A percentile compares a stretch with the other conserved stretches of the same genome.
These are phyloP conservation scores for Coniella lustricola DNA, from an alignment of 2,329 filamentous ascomycete genomes.

Conservation along the genomic window DNA sequence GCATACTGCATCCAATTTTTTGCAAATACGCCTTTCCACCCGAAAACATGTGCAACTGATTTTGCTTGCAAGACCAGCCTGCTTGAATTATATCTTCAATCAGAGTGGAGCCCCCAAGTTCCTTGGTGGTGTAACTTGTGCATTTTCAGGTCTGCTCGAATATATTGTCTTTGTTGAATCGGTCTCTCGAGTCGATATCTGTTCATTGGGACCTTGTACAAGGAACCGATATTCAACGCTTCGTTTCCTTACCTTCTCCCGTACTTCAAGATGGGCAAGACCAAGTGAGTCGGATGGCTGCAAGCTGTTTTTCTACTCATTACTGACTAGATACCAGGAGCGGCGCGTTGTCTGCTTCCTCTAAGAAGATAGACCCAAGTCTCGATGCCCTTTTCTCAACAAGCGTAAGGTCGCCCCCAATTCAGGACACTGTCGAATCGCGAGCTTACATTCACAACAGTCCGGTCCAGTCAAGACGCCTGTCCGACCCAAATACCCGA, in stretches of 20 bases:
- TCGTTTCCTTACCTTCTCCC: background rate
- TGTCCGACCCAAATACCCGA: conserved; percentile 37
- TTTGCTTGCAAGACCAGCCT: background rate
- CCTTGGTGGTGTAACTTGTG: background rate
- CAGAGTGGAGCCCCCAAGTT: background rate
- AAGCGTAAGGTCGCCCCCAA: conserved; percentile 50
- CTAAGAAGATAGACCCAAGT: conserved; percentile 58
- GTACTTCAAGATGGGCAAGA: conserved; percentile 8
- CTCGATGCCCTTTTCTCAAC: conserved; percentile 64
- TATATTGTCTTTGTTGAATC: too few species aligned
- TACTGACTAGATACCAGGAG: conserved; percentile 25
- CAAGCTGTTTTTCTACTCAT: background rate
- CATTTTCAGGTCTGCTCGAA: background rate
- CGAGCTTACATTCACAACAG: conserved; percentile 25
- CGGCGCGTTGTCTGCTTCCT: conserved; percentile 34
- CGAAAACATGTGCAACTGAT: background rate
- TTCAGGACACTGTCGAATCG: background rate
- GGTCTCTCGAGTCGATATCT: too few species aligned
- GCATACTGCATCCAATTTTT: background rate
- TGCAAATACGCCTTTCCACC: background rate
- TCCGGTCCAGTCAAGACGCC: conserved; percentile 44
- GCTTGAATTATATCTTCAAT: background rate
- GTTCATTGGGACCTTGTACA: background rate
- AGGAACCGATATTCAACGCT: background rate
- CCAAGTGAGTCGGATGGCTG: conserved; percentile 6